Base-by-base conservation (phyloP, 768 basidiomycete genomes). In the Lyophyllum shimeji region DNA sequence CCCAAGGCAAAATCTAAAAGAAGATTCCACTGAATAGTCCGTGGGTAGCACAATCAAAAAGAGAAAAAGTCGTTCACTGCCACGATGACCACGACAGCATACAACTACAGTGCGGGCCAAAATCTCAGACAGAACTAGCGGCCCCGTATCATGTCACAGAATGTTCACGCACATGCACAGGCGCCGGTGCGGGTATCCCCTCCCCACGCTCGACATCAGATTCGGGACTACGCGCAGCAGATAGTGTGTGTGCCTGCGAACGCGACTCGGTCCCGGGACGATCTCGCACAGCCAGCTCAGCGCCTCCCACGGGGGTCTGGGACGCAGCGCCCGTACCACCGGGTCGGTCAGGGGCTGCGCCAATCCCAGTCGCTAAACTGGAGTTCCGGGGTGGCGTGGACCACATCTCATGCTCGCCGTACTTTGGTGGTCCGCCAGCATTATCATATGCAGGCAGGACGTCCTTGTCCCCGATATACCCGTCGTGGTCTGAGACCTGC, bases 371-470 rank as follows among this genome's bases (percentile, higher is more conserved):
- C 12, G 20, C 23, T 23, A 27, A 9, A n/a, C n/a, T 17, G 3
- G 46, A 23, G 6, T 7, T 29, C 27, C 46, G 31, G 15, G 46
- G 24, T 34, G 55, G 39, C 44, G 53, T 50, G 31, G 55, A 39
- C 37, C 52, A 46, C n/a, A 53, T 25, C 25, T 40, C 49, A 9
- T 57, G 52, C 43, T 74, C 75, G 0, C 63, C 34, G 60, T 82
- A 82, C 52, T 74, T 78, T 24, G 81, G 81, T 24, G 80, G 81
- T 9, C 77, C 70, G 27, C 79, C 80, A 12, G 64, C 47, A 13
- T 59, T 65, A 43, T 81, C 75, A 45, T 82, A 82, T 4, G 79
- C 77, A 7, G 81, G 81, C 23, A 82, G 71, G 0, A 62, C 55
- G 29, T 82, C 81, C 58, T 81, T 82, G 56, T 77, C 75, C 0